Base-by-base conservation (phyloP, 2,329 filamentous ascomycete genomes). In the Chalara sp. region DNA sequence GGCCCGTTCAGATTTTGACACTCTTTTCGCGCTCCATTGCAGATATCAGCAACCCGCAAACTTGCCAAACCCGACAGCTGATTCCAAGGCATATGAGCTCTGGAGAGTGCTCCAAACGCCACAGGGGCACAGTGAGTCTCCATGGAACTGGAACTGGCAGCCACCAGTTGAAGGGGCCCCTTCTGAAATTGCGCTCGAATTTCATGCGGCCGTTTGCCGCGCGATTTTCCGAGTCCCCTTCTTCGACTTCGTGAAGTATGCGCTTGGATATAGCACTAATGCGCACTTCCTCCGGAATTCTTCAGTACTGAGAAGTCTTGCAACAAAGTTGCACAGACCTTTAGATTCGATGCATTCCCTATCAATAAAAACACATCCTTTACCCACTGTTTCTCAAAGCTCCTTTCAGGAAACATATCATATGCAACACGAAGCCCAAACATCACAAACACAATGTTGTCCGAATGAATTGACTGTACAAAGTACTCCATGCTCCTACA, bases 211-310 rank as follows among this genome's bases (percentile, higher is more conserved):
- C 43, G 51, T 56, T 33, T 58, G 47, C 48, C 48, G 46, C 29
- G 56, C 53, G 28, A 40, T 53, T 45, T 53, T 58, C 42, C 47
- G 46, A 44, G 40, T 50, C 21, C 51, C 49, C 46, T 51, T 56
- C 41, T 50, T 43, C 41, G 56, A 58, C 51, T 58, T 54, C 35
- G 48, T 58, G 32, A 54, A 55, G 31, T 53, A n/a, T 42, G 51
- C 56, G n/a, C 49, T 58, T 48, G 51, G 53, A 46, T 56, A n/a
- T n/a, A n/a, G n/a, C n/a, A n/a, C n/a, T n/a, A n/a, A n/a, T n/a
- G n/a, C n/a, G n/a, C n/a, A n/a, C n/a, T n/a, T n/a, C n/a, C n/a
- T n/a, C n/a, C n/a, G n/a, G n/a, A n/a, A n/a, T n/a, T n/a, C n/a
- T n/a, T n/a, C n/a, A n/a, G n/a, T n/a, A n/a, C n/a, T n/a, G n/a